phyloP scores from a whole-genome alignment of 176 grass and related monocot genomes.

The Elymus sibiricus region DNA sequence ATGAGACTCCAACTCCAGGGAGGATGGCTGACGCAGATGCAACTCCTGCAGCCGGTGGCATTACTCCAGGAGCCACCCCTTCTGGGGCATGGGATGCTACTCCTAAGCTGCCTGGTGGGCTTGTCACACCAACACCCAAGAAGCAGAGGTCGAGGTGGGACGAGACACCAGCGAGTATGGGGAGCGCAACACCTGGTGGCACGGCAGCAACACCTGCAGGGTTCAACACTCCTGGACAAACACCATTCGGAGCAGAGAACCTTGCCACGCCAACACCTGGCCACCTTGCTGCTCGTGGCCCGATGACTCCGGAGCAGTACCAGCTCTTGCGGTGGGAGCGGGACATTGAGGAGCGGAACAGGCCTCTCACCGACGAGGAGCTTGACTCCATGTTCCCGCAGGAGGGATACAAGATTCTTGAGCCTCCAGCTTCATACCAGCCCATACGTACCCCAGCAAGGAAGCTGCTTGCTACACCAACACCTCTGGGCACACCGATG shows the following conservation, averaged over 20 bases:
- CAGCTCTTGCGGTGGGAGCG: constrained; percentile 91
- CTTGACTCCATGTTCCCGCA: constrained; percentile 82
- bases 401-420: constrained; percentile 93
- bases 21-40: constrained; percentile 87
- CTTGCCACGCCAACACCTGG: constrained; percentile 52
- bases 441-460: constrained; percentile 95
- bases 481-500: constrained; percentile 69
- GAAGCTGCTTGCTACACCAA: constrained; percentile 91
- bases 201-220: constrained; percentile 55
- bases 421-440: constrained; percentile 72
- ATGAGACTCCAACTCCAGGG: constrained; percentile 95
- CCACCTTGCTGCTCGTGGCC: constrained; percentile 46
- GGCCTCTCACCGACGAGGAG: constrained; percentile 90
- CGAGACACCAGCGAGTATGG: constrained; percentile 82
- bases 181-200: constrained; percentile 51
- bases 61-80: constrained; percentile 72
- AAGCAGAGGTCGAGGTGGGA: constrained; percentile 96
- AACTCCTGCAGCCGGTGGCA: constrained; percentile 70
- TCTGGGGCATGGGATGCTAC: constrained; percentile 95
- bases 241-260: constrained; percentile 78
- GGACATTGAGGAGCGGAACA: constrained; percentile 93
- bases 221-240: constrained; percentile 71
- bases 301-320: constrained; percentile 89
- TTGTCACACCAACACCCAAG: constrained; percentile 90
- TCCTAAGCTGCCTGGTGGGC: constrained; percentile 73